Evolutionary conservation across 2,329 filamentous ascomycete genomes (phyloP).

Genomic region (Xylaria sp.): DNA sequence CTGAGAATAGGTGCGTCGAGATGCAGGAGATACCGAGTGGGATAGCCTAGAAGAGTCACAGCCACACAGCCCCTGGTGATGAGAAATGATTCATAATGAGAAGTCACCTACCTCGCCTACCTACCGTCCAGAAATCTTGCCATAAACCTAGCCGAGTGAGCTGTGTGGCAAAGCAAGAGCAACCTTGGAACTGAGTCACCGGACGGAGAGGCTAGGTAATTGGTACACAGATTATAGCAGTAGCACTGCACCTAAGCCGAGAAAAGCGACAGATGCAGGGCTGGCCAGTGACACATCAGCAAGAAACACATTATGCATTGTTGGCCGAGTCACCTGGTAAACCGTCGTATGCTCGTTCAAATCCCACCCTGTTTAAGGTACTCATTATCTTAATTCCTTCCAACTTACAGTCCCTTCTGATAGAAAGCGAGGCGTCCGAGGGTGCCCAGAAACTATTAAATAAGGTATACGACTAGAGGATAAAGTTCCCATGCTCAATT

Average conservation of each 20-base stretch:
- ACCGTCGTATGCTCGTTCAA: no score
- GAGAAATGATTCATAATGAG: conserved; percentile 35
- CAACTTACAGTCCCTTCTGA: no score
- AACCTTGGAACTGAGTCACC: conserved; percentile 34
- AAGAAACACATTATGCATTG: background rate
- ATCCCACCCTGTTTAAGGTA: no score
- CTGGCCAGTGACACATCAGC: conserved; percentile 4
- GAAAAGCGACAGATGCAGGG: background rate
- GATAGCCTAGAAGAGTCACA: conserved; percentile 20
- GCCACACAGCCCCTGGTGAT: conserved; percentile 30
- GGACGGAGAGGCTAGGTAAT: conserved; percentile 1
- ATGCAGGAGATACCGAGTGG: no score
- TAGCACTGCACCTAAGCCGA: background rate
- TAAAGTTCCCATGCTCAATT: background rate
- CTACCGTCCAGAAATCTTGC: background rate
- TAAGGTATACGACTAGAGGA: background rate
- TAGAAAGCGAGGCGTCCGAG: background rate
- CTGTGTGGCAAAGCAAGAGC: conserved; percentile 29
- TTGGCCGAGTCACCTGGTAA: no score
- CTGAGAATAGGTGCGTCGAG: no score
- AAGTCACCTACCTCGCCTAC: no score
- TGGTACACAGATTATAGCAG: background rate
- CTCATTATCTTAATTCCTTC: no score
- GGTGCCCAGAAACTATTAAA: background rate
- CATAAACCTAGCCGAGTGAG: background rate